phyloP scores from a whole-genome alignment of 140 eudicot genomes.

The Senecio squalidus region DNA sequence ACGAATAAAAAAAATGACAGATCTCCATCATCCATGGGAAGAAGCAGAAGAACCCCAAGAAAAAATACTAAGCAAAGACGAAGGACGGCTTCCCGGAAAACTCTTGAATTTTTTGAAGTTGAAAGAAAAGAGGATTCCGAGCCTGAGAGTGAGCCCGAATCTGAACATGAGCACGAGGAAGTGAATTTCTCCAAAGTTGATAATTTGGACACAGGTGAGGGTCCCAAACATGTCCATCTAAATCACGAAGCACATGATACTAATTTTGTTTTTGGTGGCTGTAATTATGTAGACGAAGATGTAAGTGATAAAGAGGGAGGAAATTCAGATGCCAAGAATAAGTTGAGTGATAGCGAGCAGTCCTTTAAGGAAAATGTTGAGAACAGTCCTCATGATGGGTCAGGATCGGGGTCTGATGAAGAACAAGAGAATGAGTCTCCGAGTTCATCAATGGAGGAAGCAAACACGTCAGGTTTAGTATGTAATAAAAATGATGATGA shows the following conservation, averaged over 20 bases:
- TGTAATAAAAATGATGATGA: slow-evolving; percentile 12
- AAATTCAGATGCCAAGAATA: slow-evolving; percentile 31
- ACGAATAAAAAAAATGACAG: slow-evolving; percentile 45
- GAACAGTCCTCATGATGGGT: slow-evolving; percentile 12
- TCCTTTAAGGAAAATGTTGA: slow-evolving; percentile 22
- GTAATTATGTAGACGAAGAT: slow-evolving; percentile 25
- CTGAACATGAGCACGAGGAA: slow-evolving; percentile 17
- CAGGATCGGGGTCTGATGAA: slow-evolving; percentile 17
- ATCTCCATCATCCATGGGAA: slow-evolving; percentile 43
- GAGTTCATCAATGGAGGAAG: slow-evolving; percentile 11
- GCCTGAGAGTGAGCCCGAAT: slow-evolving; percentile 7
- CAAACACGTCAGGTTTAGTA: too few relatives aligned
- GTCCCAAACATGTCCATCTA: not conserved
- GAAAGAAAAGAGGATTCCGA: slow-evolving; percentile 35
- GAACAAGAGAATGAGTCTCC: slow-evolving; percentile 24
- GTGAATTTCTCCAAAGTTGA: slow-evolving; percentile 36
- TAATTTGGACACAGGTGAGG: slow-evolving; percentile 52
- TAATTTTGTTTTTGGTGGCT: too few relatives aligned
- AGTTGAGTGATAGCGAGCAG: slow-evolving; percentile 36
- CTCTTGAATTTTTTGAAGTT: slow-evolving; percentile 22
- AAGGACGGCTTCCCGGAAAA: slow-evolving; percentile 15
- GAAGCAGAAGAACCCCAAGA: slow-evolving; percentile 60
- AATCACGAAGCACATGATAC: too few relatives aligned
- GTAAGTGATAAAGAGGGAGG: slow-evolving; percentile 19
- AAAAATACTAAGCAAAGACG: slow-evolving; percentile 36